Conservation (phyloP, 495 filamentous ascomycete species). For the Neurospora sp. region DNA sequence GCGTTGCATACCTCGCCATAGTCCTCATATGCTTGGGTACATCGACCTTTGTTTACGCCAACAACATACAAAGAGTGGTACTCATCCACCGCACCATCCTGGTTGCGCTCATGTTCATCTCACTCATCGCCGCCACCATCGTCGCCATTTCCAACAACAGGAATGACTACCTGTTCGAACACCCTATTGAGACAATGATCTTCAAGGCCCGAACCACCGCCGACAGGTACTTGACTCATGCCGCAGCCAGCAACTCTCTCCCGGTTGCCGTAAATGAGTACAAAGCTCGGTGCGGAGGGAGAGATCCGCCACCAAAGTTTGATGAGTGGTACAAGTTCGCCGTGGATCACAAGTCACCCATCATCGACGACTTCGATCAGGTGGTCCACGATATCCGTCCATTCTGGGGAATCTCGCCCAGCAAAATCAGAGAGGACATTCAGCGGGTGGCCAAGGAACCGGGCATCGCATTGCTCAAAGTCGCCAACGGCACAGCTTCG, state of each 20-base stretch:
- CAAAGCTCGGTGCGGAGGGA: constrained; percentile 41
- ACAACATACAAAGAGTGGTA: constrained; percentile 28
- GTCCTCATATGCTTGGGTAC: constrained; percentile 29
- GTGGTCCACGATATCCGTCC: constrained; percentile 61
- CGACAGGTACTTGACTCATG: constrained; percentile 31
- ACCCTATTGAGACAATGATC: constrained; percentile 46
- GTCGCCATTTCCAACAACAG: constrained; percentile 14
- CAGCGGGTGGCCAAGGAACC: constrained; percentile 27
- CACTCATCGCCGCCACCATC: constrained; percentile 24
- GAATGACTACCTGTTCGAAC: constrained; percentile 10
- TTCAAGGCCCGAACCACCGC: constrained; percentile 38
- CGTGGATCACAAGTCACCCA: constrained; percentile 45
- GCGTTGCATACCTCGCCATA: constrained; percentile 17
- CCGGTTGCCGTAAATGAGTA: constrained; percentile 49
- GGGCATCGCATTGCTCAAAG: constrained; percentile 27
- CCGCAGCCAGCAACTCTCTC: constrained; percentile 41
- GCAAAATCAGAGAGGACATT: constrained; percentile 42
- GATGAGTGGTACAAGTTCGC: constrained; percentile 71
- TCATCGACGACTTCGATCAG: constrained; percentile 69
- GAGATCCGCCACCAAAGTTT: constrained; percentile 53
- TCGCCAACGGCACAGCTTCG: constrained; percentile 40
- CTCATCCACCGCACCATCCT: constrained; percentile 31
- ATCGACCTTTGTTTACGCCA: constrained; percentile 28
- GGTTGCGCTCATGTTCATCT: constrained; percentile 20
- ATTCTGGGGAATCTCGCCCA: constrained; percentile 60